Conservation (phyloP, 2,329 filamentous ascomycete genomes). For the Scopulariopsis brevicaulis region DNA sequence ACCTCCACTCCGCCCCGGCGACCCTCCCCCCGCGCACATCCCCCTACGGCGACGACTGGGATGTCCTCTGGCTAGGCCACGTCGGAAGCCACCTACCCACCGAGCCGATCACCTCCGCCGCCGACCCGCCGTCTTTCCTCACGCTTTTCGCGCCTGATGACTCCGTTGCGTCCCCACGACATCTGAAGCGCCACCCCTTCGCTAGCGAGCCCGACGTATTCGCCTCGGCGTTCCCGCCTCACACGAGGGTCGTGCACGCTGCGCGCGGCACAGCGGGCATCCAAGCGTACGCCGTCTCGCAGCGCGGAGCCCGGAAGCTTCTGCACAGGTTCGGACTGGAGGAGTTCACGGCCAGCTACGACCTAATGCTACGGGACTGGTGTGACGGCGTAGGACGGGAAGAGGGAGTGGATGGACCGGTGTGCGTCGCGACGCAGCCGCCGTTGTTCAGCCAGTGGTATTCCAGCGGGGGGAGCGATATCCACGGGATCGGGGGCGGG, state of each 20-base stretch:
- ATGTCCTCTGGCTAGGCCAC: slow-evolving; percentile 38
- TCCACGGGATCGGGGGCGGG: slow-evolving; percentile 5
- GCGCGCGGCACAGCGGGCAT: slow-evolving; percentile 25
- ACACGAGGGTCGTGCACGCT: slow-evolving; percentile 31
- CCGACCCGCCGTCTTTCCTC: not conserved
- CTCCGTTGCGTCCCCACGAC: slow-evolving; percentile 19
- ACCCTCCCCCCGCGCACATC: slow-evolving; percentile 11
- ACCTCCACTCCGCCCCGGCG: not conserved
- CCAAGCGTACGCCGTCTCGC: slow-evolving; percentile 27
- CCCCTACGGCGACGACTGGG: slow-evolving; percentile 39
- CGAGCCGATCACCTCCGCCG: slow-evolving; percentile 3
- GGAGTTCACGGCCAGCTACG: slow-evolving; percentile 24
- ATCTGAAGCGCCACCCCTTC: slow-evolving; percentile 19
- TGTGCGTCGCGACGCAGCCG: slow-evolving; percentile 6
- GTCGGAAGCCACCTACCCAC: slow-evolving; percentile 24
- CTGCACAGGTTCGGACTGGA: slow-evolving; percentile 30
- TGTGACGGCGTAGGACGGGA: slow-evolving; percentile 22
- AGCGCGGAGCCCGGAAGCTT: slow-evolving; percentile 27
- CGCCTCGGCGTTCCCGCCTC: slow-evolving; percentile 20
- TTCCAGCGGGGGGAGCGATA: slow-evolving; percentile 5
- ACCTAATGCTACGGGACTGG: slow-evolving; percentile 32
- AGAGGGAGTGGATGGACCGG: not conserved
- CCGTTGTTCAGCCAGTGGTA: slow-evolving; percentile 6
- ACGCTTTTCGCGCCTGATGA: slow-evolving; percentile 11
- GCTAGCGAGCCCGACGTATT: slow-evolving; percentile 13